A percentile compares a stretch with the other conserved stretches of the same genome.
Conservation (phyloP, 306 rosid genomes). For the Vigna hirtella region DNA sequence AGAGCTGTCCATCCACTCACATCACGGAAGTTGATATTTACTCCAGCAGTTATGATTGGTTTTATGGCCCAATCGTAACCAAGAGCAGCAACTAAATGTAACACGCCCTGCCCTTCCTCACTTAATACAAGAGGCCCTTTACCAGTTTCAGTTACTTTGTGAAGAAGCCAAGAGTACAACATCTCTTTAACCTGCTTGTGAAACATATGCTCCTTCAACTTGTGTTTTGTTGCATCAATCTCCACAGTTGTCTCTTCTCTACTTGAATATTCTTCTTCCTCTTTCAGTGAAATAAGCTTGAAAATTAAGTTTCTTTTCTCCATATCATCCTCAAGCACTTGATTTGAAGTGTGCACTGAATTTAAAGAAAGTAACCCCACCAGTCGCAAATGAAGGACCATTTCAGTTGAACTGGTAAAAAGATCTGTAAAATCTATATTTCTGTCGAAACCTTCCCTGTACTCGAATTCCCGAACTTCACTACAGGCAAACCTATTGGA, state of each 20-base stretch:
- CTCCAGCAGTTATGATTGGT: slow-evolving; percentile 77
- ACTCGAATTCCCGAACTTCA: slow-evolving; percentile 89
- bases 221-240: slow-evolving; percentile 49
- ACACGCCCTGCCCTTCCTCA: slow-evolving; percentile 73
- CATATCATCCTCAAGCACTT: slow-evolving; percentile 48
- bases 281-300: slow-evolving; percentile 71
- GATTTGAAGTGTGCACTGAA: slow-evolving; percentile 46
- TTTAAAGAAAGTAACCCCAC: slow-evolving; percentile 60
- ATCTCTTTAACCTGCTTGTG: slow-evolving; percentile 70
- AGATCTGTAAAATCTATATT: slow-evolving; percentile 52
- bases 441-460: slow-evolving; percentile 50
- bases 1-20: slow-evolving; percentile 88
- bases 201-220: slow-evolving; percentile 53
- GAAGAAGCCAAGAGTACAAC: slow-evolving; percentile 83
- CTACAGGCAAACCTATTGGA: slow-evolving; percentile 94
- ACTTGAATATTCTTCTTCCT: slow-evolving; percentile 66
- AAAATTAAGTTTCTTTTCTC: slow-evolving; percentile 59
- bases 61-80: slow-evolving; percentile 85
- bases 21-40: slow-evolving; percentile 86
- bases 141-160: slow-evolving; percentile 68
- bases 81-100: slow-evolving; percentile 89
- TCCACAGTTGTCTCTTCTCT: slow-evolving; percentile 53
- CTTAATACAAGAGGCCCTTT: slow-evolving; percentile 81
- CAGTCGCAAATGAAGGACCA: slow-evolving; percentile 58
- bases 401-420: slow-evolving; percentile 55